Base-by-base conservation (phyloP, 768 basidiomycete species). In the Leccinum uliginosum region DNA sequence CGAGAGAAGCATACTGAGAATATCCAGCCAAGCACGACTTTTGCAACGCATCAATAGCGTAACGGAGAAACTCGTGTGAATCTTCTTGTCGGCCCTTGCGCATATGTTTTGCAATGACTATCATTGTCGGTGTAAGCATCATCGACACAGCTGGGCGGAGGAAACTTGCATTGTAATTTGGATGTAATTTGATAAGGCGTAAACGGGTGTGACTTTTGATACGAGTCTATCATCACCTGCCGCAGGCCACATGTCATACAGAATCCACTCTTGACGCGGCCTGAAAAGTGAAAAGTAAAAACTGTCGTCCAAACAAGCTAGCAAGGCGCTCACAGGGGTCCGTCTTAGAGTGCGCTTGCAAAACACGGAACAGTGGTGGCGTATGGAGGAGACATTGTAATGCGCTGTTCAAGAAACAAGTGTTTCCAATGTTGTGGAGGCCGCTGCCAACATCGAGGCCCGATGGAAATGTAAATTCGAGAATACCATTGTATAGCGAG, bases 51-150 rank as follows among this genome's bases (percentile, higher is more conserved):
- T 99, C 97, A 29, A 98, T 85, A 19, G 87, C 86, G 71, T 95
- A 97, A 30, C 97, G 86, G 50, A 99, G 84, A 67, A 98, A 98
- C 72, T 99, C 97, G 68, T 99, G 97, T 9, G 97, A 86, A 70
- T 99, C 97, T 68, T 99, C 97, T 71, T 99, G 97, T 63, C 93
- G 77, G n/a, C 92, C 93, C 72, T 76, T 82, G 43, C 87, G 84
- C 84, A 98, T 85, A 65, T 91, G 86, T 70, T 93, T 94, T 15
- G 94, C 94, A 57, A 98, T 94, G 8, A 78, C 93, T 98, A 50
- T 44, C 34, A 32, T 44, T n/a, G 30, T 54, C 32, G 24, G 38
- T n/a, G n/a, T 55, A 45, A 64, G 44, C 26, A 49, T 49, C 29
- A 10, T 62, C 38, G 57, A 54, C 6, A 43, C 38, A 51, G 29